Conservation (phyloP, 129 eudicot genomes). For the Tagetes patula region DNA sequence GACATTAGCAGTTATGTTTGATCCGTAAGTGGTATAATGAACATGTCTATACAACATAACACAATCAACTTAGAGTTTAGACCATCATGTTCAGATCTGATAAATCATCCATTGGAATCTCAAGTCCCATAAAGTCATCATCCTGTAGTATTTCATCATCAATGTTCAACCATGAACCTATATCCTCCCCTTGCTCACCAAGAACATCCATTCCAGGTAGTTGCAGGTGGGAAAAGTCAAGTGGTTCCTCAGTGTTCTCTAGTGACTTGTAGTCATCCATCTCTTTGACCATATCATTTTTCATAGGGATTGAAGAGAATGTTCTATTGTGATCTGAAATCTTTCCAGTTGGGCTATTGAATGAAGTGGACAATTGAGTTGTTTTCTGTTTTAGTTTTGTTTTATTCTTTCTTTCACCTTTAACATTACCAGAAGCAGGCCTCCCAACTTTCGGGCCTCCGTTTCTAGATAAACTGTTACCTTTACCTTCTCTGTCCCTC, state of each 20-base stretch:
- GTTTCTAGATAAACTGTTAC: constrained; percentile 44
- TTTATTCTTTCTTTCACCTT: constrained; percentile 79
- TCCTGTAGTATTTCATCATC: constrained; percentile 79
- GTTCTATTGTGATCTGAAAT: constrained; percentile 52
- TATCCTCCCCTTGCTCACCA: constrained; percentile 72
- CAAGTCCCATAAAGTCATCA: constrained; percentile 75
- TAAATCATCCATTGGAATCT: constrained; percentile 93
- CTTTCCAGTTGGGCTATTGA: constrained; percentile 54
- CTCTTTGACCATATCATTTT: constrained; percentile 38
- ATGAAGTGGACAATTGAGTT: constrained; percentile 61
- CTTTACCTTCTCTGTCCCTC: constrained; percentile 78
- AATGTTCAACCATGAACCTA: constrained; percentile 84
- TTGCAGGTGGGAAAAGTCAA: constrained; percentile 65
- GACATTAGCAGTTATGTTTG: constrained; percentile 27
- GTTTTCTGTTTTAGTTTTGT: constrained; percentile 73
- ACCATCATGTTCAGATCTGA: constrained; percentile 82
- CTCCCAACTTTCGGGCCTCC: constrained; percentile 65
- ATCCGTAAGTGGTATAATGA: constrained; percentile 44
- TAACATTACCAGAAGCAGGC: constrained; percentile 51
- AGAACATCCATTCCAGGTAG: constrained; percentile 75
- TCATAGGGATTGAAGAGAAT: constrained; percentile 38
- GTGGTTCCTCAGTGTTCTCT: constrained; percentile 54
- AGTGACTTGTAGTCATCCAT: constrained; percentile 37
- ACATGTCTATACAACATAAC: constrained; percentile 46
- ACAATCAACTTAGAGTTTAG: constrained; percentile 43